phyloP scores from a whole-genome alignment of 2,329 filamentous ascomycete species.

The Knoxdaviesia capensis region DNA sequence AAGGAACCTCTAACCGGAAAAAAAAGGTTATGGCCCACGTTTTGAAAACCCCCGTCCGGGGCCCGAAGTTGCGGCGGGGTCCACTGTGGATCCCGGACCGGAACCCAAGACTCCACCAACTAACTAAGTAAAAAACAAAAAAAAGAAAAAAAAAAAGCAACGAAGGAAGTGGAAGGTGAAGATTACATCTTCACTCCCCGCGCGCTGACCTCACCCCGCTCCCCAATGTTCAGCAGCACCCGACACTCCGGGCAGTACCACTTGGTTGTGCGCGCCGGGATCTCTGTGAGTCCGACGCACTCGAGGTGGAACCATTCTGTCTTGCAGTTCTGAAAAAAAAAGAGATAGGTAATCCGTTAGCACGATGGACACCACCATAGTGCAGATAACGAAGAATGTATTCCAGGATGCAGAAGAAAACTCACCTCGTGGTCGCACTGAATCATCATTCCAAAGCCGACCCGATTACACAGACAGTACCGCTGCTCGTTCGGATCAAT shows the following conservation, averaged over 20 bases:
- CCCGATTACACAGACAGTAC: conserved; percentile 62
- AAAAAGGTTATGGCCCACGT: too few relatives aligned
- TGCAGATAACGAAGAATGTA: conserved; percentile 1
- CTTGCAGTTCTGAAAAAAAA: conserved; percentile 38
- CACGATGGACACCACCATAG: not conserved
- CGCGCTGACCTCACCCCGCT: conserved; percentile 42
- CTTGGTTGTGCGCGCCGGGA: conserved; percentile 53
- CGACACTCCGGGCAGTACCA: conserved; percentile 74
- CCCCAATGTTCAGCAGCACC: conserved; percentile 38
- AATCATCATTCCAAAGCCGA: conserved; percentile 71
- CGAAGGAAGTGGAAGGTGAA: conserved; percentile 2
- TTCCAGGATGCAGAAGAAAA: conserved; percentile 5
- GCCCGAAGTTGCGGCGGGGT: too few relatives aligned
- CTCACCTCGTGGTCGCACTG: conserved; percentile 64
- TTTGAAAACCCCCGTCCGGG: too few relatives aligned
- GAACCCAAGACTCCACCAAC: too few relatives aligned
- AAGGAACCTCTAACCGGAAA: not conserved
- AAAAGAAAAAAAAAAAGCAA: not conserved
- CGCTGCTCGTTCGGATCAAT: conserved; percentile 58
- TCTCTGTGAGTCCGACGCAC: conserved; percentile 48
- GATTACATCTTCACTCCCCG: conserved; percentile 27
- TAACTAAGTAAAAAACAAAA: not conserved
- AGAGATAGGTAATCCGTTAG: conserved; percentile 5
- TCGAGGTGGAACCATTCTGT: conserved; percentile 73
- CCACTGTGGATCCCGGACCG: too few relatives aligned